These are phyloP conservation scores for Acmispon strigosus DNA, from an alignment of 306 rosid species.

Conservation along the genomic window DNA sequence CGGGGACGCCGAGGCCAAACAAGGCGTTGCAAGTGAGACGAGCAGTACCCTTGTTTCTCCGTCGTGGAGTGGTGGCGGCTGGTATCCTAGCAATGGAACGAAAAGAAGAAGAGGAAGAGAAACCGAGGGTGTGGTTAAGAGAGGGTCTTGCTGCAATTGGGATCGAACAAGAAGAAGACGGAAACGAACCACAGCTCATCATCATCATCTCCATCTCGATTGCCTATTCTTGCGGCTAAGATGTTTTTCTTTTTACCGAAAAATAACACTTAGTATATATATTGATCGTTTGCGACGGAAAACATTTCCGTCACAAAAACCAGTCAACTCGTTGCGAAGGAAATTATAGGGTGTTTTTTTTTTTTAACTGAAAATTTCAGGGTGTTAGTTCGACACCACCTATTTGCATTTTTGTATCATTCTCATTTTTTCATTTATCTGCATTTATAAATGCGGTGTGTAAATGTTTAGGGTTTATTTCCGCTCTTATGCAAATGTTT, in stretches of 20 bases:
- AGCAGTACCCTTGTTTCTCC: constrained; percentile 23
- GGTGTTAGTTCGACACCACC: no score
- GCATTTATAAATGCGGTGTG: no score
- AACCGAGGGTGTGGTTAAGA: not conserved
- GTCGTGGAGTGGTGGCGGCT: not conserved
- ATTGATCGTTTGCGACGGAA: no score
- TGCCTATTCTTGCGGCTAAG: not conserved
- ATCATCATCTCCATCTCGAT: not conserved
- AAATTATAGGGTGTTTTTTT: no score
- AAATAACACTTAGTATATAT: no score
- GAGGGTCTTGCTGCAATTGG: not conserved
- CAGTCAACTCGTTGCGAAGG: no score
- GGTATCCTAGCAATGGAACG: not conserved
- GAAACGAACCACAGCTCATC: constrained; percentile 1
- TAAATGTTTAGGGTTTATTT: no score
- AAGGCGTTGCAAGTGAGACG: constrained; percentile 69
- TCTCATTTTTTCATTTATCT: no score
- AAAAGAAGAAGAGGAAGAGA: not conserved
- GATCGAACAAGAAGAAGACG: not conserved
- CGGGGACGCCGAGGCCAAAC: constrained; percentile 93
- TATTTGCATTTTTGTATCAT: no score
- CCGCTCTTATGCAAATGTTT: no score
- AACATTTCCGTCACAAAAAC: no score
- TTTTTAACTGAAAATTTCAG: no score
- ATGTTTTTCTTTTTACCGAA: not conserved